Conservation (phyloP, 2,329 filamentous ascomycete genomes). For the Diaporthe caulivora region DNA sequence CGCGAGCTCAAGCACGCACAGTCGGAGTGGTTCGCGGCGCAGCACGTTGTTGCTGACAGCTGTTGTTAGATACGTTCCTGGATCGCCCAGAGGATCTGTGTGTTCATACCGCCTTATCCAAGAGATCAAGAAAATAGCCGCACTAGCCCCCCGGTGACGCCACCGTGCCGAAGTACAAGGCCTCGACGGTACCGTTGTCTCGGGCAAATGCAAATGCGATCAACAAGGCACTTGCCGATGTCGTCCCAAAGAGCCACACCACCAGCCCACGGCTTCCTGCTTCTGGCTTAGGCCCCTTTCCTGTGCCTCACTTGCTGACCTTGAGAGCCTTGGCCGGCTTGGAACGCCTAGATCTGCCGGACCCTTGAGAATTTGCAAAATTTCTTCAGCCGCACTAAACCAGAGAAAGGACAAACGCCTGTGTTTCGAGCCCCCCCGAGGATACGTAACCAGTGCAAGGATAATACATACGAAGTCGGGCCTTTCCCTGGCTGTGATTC, state of each 20-base stretch:
- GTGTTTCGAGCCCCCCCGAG: neutral
- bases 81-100: slow-evolving; percentile 28
- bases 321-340: slow-evolving; percentile 9
- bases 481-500: slow-evolving; percentile 21
- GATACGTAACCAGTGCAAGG: slow-evolving; percentile 10
- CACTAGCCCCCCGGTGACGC: slow-evolving; percentile 27
- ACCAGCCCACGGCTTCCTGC: slow-evolving; percentile 16
- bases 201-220: slow-evolving; percentile 25
- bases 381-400: slow-evolving; percentile 39
- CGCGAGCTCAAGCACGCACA: neutral
- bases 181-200: slow-evolving; percentile 10
- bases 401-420: slow-evolving; percentile 18
- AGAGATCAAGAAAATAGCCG: slow-evolving; percentile 1
- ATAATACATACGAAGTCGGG: slow-evolving; percentile 24
- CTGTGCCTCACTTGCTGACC: slow-evolving; percentile 28
- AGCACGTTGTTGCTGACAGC: slow-evolving; percentile 16
- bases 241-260: neutral
- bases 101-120: slow-evolving; percentile 27
- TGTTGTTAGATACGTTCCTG: slow-evolving; percentile 33
- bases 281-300: slow-evolving; percentile 24
- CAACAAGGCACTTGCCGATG: slow-evolving; percentile 21
- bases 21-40: slow-evolving; percentile 6
- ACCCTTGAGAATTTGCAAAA: slow-evolving; percentile 19
- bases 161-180: slow-evolving; percentile 22
- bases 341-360: slow-evolving; percentile 16